Evolutionary conservation across 805 yeast species (phyloP), one percentile per base, ranked within the genome.

Genomic region (Kuraishia borneana): DNA sequence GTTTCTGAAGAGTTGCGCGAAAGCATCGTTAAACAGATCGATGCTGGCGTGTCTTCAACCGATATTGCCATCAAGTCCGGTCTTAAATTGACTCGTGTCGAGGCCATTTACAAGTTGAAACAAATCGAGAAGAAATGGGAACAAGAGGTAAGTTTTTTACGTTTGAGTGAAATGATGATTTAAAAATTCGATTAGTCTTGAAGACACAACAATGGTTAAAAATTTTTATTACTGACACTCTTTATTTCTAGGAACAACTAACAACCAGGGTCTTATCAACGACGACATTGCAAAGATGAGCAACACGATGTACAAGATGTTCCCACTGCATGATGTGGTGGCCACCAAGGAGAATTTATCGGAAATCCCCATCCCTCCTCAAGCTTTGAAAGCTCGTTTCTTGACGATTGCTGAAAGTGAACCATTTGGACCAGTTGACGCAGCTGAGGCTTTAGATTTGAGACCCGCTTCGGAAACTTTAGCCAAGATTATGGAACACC

Each of bases 351-450:
- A 88, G 50, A 83, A 85, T 52, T 65, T 87, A 51, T 82, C 95
- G n/a, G 96, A 89, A 64, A 83, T 88, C 63, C 96, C 96, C 22
- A 76, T 83, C 34, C 95, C 95, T 21, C 70, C 75, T 43, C 83
- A 80, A 58, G 82, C 95, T 2, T 64, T 79, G 42, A 76, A 75
- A 42, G 84, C 94, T 42, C 68, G 89, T 43, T 88, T 88, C 63
- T 59, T 84, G 51, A 81, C 94, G 9, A 78, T 89, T 53, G 89
- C 95, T 7, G 98, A 89, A 60, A 77, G 87, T 19, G 94, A 87
- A 61, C 95, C 95, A 7, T 88, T 89, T 53, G 96, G 96, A 5
- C 95, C 96, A 4, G 69, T 87, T 5, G 97, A 92, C 51, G 96
- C 98, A 10, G 96, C 98, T 33, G 64, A 75, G 37, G 71, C 81